phyloP scores from a whole-genome alignment of 768 basidiomycete species.

The Lactarius indigo region DNA sequence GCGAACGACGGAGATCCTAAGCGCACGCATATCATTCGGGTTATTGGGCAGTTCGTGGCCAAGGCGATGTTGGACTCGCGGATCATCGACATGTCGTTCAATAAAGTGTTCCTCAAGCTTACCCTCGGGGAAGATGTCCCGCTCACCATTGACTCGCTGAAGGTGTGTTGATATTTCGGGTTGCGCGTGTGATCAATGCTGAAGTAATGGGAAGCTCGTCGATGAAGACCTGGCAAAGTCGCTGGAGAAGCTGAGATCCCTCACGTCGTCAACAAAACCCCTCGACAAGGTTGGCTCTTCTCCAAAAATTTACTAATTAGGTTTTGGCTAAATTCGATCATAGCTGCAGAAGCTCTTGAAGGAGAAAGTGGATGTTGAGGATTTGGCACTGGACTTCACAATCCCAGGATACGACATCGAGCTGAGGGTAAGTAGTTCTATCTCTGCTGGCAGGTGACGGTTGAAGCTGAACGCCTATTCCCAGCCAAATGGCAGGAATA shows the following conservation, averaged over 20 bases:
- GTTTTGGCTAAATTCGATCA: neutral
- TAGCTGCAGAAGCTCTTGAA: slow-evolving; percentile 38
- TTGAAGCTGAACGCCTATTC: slow-evolving; percentile 5
- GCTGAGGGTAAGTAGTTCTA: slow-evolving; percentile 56
- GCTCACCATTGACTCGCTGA: slow-evolving; percentile 76
- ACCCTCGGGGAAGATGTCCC: slow-evolving; percentile 86
- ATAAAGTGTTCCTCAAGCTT: slow-evolving; percentile 91
- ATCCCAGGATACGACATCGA: slow-evolving; percentile 95
- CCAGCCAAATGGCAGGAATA: slow-evolving; percentile 75
- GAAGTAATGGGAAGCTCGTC: slow-evolving; percentile 52
- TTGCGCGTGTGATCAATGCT: neutral
- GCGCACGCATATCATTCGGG: slow-evolving; percentile 78
- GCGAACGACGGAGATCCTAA: slow-evolving; percentile 75
- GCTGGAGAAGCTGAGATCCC: slow-evolving; percentile 69
- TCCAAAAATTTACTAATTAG: neutral
- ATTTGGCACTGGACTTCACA: slow-evolving; percentile 93
- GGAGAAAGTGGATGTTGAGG: slow-evolving; percentile 70
- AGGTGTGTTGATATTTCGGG: slow-evolving; percentile 42
- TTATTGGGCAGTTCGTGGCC: slow-evolving; percentile 94
- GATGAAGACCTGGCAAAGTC: slow-evolving; percentile 86
- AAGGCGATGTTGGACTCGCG: slow-evolving; percentile 97
- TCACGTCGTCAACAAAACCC: slow-evolving; percentile 43
- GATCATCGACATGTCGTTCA: slow-evolving; percentile 94
- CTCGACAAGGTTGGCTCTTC: slow-evolving; percentile 38
- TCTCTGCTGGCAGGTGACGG: neutral